phyloP scores from a whole-genome alignment of 2,329 filamentous ascomycete species.

The Trichoderma polysporum region DNA sequence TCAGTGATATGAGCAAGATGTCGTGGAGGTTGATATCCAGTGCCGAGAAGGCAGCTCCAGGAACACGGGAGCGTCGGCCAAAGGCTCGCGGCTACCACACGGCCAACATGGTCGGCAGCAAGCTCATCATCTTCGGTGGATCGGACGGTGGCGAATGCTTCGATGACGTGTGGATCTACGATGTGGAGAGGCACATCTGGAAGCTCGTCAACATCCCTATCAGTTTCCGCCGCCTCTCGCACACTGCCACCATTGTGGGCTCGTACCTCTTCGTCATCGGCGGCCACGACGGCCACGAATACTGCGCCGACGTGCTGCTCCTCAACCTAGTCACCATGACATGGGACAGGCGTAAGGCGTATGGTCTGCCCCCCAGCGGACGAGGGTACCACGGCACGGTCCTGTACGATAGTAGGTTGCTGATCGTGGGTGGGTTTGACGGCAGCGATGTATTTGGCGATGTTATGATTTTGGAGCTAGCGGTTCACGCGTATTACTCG shows the following conservation, averaged over 20 bases:
- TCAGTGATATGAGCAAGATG: conserved; percentile 65
- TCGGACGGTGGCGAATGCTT: conserved; percentile 72
- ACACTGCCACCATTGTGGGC: conserved; percentile 68
- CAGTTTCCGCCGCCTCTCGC: conserved; percentile 64
- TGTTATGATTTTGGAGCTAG: conserved; percentile 65
- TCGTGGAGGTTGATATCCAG: conserved; percentile 64
- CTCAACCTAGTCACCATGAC: conserved; percentile 71
- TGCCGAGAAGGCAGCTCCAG: conserved; percentile 36
- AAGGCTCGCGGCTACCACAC: conserved; percentile 70
- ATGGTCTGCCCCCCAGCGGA: conserved; percentile 61
- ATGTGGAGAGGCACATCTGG: conserved; percentile 63
- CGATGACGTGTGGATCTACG: conserved; percentile 71
- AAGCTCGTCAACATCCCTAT: conserved; percentile 57
- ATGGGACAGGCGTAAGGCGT: conserved; percentile 67
- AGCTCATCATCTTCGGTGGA: conserved; percentile 70
- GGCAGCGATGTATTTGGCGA: conserved; percentile 67
- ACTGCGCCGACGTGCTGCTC: conserved; percentile 66
- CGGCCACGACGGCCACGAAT: conserved; percentile 68
- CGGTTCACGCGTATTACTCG: conserved; percentile 69
- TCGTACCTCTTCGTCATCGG: conserved; percentile 70
- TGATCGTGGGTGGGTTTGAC: conserved; percentile 67
- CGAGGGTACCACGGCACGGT: conserved; percentile 67
- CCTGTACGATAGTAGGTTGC: conserved; percentile 62
- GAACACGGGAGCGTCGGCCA: conserved; percentile 46
- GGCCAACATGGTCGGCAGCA: conserved; percentile 70